A percentile compares a stretch with the other conserved stretches of the same genome.
These are phyloP conservation scores for Colletotrichum salicis DNA, from an alignment of 2,329 filamentous ascomycete species.

Conservation along the genomic window DNA sequence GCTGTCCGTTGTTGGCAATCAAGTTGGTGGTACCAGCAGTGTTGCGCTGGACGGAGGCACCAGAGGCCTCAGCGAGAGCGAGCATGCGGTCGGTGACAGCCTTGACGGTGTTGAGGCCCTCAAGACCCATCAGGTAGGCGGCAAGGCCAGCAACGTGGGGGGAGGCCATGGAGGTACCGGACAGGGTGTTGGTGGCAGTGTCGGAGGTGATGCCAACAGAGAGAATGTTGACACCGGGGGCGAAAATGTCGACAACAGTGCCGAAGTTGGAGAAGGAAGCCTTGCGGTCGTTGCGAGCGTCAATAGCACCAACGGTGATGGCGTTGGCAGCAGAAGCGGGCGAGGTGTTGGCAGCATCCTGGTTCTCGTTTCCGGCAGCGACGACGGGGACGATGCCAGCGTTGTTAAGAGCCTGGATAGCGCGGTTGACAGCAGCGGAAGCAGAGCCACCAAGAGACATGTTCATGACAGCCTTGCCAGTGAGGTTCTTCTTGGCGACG, in stretches of 20 bases:
- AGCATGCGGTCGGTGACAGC: constrained; percentile 61
- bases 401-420: constrained; percentile 59
- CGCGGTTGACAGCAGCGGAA: constrained; percentile 64
- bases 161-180: constrained; percentile 72
- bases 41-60: constrained; percentile 57
- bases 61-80: constrained; percentile 59
- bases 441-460: constrained; percentile 67
- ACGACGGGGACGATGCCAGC: constrained; percentile 67
- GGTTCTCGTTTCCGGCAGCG: constrained; percentile 69
- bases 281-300: constrained; percentile 58
- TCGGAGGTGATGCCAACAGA: constrained; percentile 63
- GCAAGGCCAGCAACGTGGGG: constrained; percentile 76
- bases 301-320: constrained; percentile 70
- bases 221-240: constrained; percentile 64
- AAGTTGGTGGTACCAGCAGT: constrained; percentile 57
- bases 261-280: constrained; percentile 71
- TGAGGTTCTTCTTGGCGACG: constrained; percentile 51
- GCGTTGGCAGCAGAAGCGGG: constrained; percentile 66
- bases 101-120: constrained; percentile 57
- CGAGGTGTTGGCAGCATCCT: constrained; percentile 61
- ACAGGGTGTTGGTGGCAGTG: constrained; percentile 56
- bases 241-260: constrained; percentile 62
- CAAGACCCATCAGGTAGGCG: constrained; percentile 72
- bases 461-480: constrained; percentile 70
- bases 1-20: constrained; percentile 68